Evolutionary conservation across 2,329 filamentous ascomycete species (phyloP).

Genomic region (Hypomyces perniciosus): DNA sequence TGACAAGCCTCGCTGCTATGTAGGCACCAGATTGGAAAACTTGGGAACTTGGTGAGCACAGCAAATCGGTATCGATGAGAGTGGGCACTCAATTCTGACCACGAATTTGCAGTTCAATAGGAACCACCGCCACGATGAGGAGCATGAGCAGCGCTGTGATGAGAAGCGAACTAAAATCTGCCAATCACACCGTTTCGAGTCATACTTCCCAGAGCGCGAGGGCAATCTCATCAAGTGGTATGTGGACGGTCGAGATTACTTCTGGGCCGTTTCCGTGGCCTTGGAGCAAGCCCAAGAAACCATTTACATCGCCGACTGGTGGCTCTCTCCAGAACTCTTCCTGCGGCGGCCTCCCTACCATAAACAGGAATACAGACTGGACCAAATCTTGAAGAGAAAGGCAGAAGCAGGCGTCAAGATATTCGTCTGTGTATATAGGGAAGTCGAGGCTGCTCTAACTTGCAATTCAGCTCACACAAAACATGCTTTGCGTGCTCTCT

Average conservation of each 20-base stretch:
- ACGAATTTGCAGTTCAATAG: constrained; percentile 57
- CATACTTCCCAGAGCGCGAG: constrained; percentile 80
- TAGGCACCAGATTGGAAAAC: constrained; percentile 54
- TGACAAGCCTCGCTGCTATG: neutral
- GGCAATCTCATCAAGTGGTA: constrained; percentile 95
- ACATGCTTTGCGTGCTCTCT: constrained; percentile 71
- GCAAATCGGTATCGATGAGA: neutral
- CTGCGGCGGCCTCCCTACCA: constrained; percentile 75
- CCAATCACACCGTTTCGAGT: constrained; percentile 76
- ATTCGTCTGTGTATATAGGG: constrained; percentile 87
- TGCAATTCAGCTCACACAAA: constrained; percentile 95
- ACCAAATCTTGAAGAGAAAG: constrained; percentile 78
- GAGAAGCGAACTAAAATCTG: constrained; percentile 67
- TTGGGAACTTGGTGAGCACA: constrained; percentile 51
- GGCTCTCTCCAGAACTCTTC: constrained; percentile 85
- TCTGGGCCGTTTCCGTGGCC: constrained; percentile 85
- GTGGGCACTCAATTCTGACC: constrained; percentile 4
- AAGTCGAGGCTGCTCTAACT: constrained; percentile 73
- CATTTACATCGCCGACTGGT: constrained; percentile 97
- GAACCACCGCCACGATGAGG: constrained; percentile 90
- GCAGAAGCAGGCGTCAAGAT: constrained; percentile 94
- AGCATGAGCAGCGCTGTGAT: constrained; percentile 80
- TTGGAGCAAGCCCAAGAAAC: constrained; percentile 86
- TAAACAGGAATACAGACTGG: constrained; percentile 81
- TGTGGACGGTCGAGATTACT: constrained; percentile 91